These are phyloP conservation scores for Allantophomopsis cytisporea DNA, from an alignment of 2,329 filamentous ascomycete species.

Conservation along the genomic window DNA sequence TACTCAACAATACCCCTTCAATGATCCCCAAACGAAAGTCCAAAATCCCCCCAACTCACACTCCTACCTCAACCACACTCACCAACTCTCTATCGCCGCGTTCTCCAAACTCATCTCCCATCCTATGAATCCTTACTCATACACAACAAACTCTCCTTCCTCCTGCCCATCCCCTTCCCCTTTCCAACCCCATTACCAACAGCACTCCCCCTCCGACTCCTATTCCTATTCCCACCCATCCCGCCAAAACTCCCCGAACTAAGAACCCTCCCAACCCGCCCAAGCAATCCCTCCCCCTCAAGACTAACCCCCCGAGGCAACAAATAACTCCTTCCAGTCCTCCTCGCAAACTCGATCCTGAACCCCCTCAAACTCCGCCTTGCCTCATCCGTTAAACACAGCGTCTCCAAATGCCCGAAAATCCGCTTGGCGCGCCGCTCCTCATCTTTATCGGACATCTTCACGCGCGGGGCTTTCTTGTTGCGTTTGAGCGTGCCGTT, in stretches of 20 bases:
- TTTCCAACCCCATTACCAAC: background rate
- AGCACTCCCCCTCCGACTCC: background rate
- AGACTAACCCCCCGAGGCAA: constrained; percentile 5
- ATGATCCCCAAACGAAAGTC: too few relatives aligned
- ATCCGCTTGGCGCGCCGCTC: constrained; percentile 28
- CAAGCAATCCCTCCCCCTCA: background rate
- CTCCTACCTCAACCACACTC: too few relatives aligned
- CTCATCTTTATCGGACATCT: constrained; percentile 18
- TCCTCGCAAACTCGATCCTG: constrained; percentile 31
- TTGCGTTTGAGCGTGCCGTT: background rate
- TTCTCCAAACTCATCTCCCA: too few relatives aligned
- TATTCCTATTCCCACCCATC: background rate
- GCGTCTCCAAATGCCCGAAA: constrained; percentile 29
- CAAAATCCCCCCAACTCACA: too few relatives aligned
- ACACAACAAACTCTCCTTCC: background rate
- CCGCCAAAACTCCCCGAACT: background rate
- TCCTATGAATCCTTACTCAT: too few relatives aligned
- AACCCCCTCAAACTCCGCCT: constrained; percentile 31
- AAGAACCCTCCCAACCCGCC: constrained; percentile 3
- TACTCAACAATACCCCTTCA: too few relatives aligned
- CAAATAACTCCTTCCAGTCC: constrained; percentile 3
- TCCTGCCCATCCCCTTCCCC: background rate
- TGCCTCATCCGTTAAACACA: constrained; percentile 34
- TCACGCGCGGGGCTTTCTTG: too few relatives aligned
- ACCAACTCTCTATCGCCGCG: too few relatives aligned